Evolutionary conservation across 2,329 filamentous ascomycete species (phyloP).

Genomic region (Cryphonectria parasitica): DNA sequence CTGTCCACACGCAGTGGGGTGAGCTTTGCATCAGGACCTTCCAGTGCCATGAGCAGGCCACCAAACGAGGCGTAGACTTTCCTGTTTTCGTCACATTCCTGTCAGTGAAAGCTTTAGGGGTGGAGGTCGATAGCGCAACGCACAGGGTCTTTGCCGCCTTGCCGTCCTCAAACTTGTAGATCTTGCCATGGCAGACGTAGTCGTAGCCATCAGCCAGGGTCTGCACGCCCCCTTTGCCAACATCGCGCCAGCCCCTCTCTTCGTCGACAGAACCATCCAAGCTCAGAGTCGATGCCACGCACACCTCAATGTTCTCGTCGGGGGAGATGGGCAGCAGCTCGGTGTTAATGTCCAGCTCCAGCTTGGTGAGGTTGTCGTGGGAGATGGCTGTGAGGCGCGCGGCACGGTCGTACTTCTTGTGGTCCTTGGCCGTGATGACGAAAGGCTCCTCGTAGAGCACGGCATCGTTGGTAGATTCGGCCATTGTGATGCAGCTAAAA

Average conservation of each 20-base stretch:
- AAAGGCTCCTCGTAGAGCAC: constrained; percentile 95
- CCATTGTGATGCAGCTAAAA: constrained; percentile 39
- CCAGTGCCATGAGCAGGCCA: constrained; percentile 84
- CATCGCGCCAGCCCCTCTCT: constrained; percentile 80
- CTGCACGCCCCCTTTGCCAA: constrained; percentile 58
- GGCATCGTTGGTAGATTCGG: constrained; percentile 73
- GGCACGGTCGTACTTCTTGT: constrained; percentile 93
- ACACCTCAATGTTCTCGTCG: constrained; percentile 78
- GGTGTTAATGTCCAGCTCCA: constrained; percentile 91
- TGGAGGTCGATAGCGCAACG: constrained; percentile 42
- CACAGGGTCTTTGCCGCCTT: constrained; percentile 83
- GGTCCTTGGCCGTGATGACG: constrained; percentile 77
- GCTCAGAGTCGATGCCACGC: constrained; percentile 82
- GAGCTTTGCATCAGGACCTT: constrained; percentile 95
- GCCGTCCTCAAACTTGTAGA: constrained; percentile 85
- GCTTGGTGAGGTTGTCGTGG: constrained; percentile 71
- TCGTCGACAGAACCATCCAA: constrained; percentile 84
- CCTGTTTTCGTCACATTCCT: constrained; percentile 50
- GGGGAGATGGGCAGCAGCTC: constrained; percentile 81
- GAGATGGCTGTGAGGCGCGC: constrained; percentile 81
- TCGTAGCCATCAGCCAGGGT: constrained; percentile 80
- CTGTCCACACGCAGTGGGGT: constrained; percentile 90
- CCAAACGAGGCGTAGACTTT: constrained; percentile 95
- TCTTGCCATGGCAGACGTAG: constrained; percentile 87
- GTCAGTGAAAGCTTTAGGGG: constrained; percentile 10